Base-by-base conservation (phyloP, 1,284 basidiomycete genomes). In the Boletus holoroseus region DNA sequence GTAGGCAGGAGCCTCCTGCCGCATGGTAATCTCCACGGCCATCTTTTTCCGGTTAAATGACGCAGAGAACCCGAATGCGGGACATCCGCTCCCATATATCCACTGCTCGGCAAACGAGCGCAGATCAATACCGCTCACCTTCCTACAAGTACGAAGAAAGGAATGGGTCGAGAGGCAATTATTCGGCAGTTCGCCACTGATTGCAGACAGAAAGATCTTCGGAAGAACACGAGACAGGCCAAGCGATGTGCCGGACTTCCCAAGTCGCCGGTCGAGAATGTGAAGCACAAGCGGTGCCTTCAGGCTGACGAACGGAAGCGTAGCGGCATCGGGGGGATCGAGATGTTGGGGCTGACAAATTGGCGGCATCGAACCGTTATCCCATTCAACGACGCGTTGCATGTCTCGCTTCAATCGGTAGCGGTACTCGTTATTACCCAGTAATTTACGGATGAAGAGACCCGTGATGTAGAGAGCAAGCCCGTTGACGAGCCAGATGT, bases 41-140 rank as follows among this genome's bases (percentile, higher is more conserved):
- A 99, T 94, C 73, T 94, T 95, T 75, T 99, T 99, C 58, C 94
- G 79, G 68, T 98, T 97, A 73, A 99, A 99, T 38, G 85, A 86
- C 2, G 95, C 93, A 35, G 83, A 82, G 67, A 98, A 89, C 1
- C 82, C 82, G 67, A 99, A 94, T 9, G 86, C 81, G 0, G 96
- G 96, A 66, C 94, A 97, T 5, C 96, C 96, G 64, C 91, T 95
- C 12, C 94, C 94, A 64, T 94, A 96, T 57, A 99, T 92, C 96
- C 96, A 99, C 68, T 99, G 95, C 64, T 98, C 93, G 24, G 91
- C 88, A 66, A 99, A 99, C 22, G 82, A 80, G 50, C 89, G 79
- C 32, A 93, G 79, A 66, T 98, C 95, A 16, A 93, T 83, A 11
- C 91, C 88, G 62, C 91, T 94, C 43, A 96, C 88, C 68, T 96